A percentile compares a stretch with the other conserved stretches of the same genome.
Conservation (phyloP, 208 protist species). For the Leishmania mexicana region DNA sequence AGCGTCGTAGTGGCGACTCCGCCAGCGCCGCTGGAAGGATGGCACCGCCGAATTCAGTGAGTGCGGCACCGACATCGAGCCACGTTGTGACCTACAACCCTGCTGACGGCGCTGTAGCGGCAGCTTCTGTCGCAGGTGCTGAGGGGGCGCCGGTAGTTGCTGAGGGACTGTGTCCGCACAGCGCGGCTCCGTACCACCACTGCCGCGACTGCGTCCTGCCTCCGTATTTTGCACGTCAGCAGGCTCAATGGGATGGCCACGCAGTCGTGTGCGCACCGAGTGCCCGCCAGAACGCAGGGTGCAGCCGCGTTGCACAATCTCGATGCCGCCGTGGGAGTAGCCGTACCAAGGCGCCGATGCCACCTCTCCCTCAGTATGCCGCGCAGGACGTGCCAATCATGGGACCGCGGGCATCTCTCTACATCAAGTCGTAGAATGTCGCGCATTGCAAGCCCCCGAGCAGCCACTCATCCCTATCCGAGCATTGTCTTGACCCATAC, state of each 20-base stretch:
- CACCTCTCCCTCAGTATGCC: slow-evolving; percentile 27
- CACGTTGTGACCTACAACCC: background rate
- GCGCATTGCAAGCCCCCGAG: background rate
- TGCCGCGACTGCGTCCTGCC: slow-evolving; percentile 35
- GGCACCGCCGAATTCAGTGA: background rate
- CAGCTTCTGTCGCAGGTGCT: background rate
- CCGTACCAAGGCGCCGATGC: slow-evolving; percentile 6
- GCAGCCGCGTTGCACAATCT: slow-evolving; percentile 23
- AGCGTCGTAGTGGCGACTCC: background rate
- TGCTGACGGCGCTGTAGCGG: background rate
- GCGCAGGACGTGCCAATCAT: slow-evolving; percentile 59
- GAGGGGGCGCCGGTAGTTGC: background rate
- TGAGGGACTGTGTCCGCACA: slow-evolving; percentile 16
- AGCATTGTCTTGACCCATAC: background rate
- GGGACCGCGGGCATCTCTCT: slow-evolving; percentile 34
- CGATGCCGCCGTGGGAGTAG: slow-evolving; percentile 25
- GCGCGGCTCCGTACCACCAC: slow-evolving; percentile 23
- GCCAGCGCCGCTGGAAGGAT: background rate
- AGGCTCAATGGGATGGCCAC: slow-evolving; percentile 26
- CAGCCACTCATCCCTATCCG: background rate
- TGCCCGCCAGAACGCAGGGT: background rate
- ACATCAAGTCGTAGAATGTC: slow-evolving; percentile 29
- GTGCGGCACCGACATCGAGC: background rate
- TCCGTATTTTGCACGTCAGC: slow-evolving; percentile 21
- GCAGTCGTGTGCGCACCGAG: slow-evolving; percentile 21